Percentiles rank a stretch among this genome's conserved stretches.
Evolutionary conservation across 2,329 filamentous ascomycete species (phyloP).

Genomic region (Colletotrichum cereale): DNA sequence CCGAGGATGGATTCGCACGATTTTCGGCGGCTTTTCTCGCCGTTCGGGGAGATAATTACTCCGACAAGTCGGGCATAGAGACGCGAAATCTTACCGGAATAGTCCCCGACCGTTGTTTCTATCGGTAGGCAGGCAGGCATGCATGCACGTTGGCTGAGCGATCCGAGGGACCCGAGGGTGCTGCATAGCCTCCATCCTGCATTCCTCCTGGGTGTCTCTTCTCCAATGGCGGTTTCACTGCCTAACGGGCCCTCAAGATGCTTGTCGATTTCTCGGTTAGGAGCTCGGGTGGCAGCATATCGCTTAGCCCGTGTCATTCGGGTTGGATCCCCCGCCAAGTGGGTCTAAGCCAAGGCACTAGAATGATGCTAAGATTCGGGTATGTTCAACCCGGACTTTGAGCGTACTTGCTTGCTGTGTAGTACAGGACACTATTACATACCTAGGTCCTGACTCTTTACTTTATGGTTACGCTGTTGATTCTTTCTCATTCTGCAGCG

Average conservation of each 20-base stretch:
- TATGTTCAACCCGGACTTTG: background rate
- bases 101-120: no score
- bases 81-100: background rate
- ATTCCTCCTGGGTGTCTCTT: no score
- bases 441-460: no score
- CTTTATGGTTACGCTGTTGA: background rate
- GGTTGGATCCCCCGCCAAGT: background rate
- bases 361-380: slow-evolving; percentile 26
- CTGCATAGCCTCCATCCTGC: background rate
- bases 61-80: slow-evolving; percentile 20
- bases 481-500: background rate
- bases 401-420: background rate
- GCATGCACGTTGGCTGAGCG: background rate
- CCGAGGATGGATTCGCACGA: background rate
- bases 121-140: slow-evolving; percentile 17
- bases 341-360: slow-evolving; percentile 34
- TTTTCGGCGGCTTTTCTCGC: background rate
- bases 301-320: slow-evolving; percentile 38
- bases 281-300: slow-evolving; percentile 18
- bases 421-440: no score
- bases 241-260: background rate
- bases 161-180: slow-evolving; percentile 26
- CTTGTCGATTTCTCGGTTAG: slow-evolving; percentile 26
- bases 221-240: background rate
- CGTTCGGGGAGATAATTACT: slow-evolving; percentile 6